A percentile compares a stretch with the other conserved stretches of the same genome.
Evolutionary conservation across 345 rosid genomes (phyloP).

Genomic region (Sisymbrium altissimum): DNA sequence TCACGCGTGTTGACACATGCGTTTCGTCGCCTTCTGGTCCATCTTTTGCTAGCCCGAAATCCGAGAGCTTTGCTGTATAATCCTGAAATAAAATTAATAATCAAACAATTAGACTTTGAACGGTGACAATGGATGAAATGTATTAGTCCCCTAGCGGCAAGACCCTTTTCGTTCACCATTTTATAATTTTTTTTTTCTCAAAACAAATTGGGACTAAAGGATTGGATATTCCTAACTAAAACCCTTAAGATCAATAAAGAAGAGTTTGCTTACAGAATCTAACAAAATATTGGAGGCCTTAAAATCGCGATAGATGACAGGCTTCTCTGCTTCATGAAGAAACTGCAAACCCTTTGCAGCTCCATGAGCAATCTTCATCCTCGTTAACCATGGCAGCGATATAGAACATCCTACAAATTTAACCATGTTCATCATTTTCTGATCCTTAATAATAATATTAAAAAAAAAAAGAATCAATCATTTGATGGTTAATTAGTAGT

Average conservation of each 20-base stretch:
- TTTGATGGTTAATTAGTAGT: not conserved
- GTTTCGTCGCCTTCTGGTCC: conserved; percentile 92
- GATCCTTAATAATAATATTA: too few relatives aligned
- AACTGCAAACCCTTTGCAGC: conserved; percentile 85
- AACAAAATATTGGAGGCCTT: conserved; percentile 84
- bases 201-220: too few relatives aligned
- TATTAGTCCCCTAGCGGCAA: too few relatives aligned
- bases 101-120: not conserved
- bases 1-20: conserved; percentile 82
- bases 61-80: conserved; percentile 72
- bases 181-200: too few relatives aligned
- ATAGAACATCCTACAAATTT: conserved; percentile 51
- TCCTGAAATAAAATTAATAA: conserved; percentile 44
- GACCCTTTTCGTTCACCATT: too few relatives aligned
- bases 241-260: too few relatives aligned
- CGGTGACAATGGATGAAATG: too few relatives aligned
- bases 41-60: conserved; percentile 85
- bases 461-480: not conserved
- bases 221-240: too few relatives aligned
- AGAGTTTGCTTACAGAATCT: conserved; percentile 52
- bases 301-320: conserved; percentile 82
- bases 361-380: conserved; percentile 79
- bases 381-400: conserved; percentile 71
- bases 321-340: conserved; percentile 79
- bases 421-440: not conserved